Base-by-base conservation (phyloP, 371 early-diverging fungal species). In the Mucor velutinosus region DNA sequence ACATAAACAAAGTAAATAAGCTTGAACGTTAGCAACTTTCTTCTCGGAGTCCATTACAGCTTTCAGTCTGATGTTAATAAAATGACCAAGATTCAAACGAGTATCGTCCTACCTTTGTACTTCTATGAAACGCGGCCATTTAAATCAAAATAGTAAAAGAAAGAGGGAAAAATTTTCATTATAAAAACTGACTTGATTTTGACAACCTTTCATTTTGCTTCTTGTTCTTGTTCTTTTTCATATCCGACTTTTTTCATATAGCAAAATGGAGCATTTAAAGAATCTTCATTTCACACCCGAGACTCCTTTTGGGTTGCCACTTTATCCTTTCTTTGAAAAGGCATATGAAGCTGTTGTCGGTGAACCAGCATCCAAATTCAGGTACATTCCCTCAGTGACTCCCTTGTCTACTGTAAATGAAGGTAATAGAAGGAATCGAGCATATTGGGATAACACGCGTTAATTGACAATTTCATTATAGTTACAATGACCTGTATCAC, bases 351-450 rank as follows among this genome's bases (percentile, higher is more conserved):
- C 70, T 51, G 75, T 82, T 23, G 72, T 78, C 17, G 89, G 89
- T 56, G 69, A 76, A 35, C 62, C 80, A 53, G 79, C 83, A 60
- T 73, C 73, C 60, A 66, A 75, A 19, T 90, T 89, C 77, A 72
- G 61, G 43, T 93, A 88, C 76, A 75, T 77, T 49, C 82, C 81
- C 58, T 88, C 86, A 27, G 80, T 78, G 32, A 92, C 91, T 25
- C 89, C 88, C 35, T 77, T 92, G 37, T 92, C 93, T 25, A 89
- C 93, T 66, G 73, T 82, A 49, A 75, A 76, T 27, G 86, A 89
- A 74, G 76, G 76, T 76, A 76, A 37, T 11, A 7, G 3, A 55
- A 32, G 30, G 14, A 2, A 32, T 41, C 12, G 32, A n/a, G 32
- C 2, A 14, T 37, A 4, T 8, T 37, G 7, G 11, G 21, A 55